phyloP scores from a whole-genome alignment of 805 yeast genomes.

The Kazachstania bromeliacearum region DNA sequence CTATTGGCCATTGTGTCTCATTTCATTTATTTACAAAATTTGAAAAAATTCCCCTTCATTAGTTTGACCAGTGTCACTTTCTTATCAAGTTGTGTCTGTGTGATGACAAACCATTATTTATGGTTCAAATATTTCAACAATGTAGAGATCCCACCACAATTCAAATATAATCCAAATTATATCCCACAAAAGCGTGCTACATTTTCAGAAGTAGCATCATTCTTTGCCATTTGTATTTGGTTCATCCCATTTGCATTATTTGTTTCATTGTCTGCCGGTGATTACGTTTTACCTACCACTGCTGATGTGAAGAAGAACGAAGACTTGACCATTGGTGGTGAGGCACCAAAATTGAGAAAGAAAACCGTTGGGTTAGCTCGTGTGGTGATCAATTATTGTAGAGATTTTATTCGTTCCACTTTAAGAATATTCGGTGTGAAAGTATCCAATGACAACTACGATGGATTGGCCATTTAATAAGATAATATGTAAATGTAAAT shows the following conservation, averaged over 20 bases:
- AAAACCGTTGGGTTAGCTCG: conserved; percentile 61
- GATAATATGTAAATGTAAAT: neutral
- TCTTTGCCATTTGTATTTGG: conserved; percentile 92
- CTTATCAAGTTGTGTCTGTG: conserved; percentile 59
- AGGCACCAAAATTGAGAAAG: conserved; percentile 27
- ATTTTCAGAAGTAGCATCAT: conserved; percentile 87
- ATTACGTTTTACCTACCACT: conserved; percentile 65
- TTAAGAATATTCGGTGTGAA: conserved; percentile 58
- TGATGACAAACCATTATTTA: conserved; percentile 68
- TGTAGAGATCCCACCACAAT: conserved; percentile 53
- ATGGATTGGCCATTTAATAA: conserved; percentile 25
- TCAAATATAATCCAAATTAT: conserved; percentile 49
- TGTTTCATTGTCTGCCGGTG: conserved; percentile 86
- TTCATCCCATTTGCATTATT: conserved; percentile 86
- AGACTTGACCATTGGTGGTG: conserved; percentile 25
- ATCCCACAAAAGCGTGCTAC: conserved; percentile 62
- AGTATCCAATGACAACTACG: conserved; percentile 43
- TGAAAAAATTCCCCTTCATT: conserved; percentile 77
- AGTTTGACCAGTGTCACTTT: conserved; percentile 64
- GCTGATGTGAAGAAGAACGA: conserved; percentile 25
- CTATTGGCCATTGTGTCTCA: conserved; percentile 63
- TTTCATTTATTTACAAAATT: conserved; percentile 63
- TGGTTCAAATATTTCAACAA: conserved; percentile 86
- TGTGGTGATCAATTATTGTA: conserved; percentile 44
- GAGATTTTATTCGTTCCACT: conserved; percentile 36